Percentiles rank a stretch among this genome's conserved stretches.
phyloP scores from a whole-genome alignment of 495 filamentous ascomycete species.

The Penicillium psychrofluorescens region DNA sequence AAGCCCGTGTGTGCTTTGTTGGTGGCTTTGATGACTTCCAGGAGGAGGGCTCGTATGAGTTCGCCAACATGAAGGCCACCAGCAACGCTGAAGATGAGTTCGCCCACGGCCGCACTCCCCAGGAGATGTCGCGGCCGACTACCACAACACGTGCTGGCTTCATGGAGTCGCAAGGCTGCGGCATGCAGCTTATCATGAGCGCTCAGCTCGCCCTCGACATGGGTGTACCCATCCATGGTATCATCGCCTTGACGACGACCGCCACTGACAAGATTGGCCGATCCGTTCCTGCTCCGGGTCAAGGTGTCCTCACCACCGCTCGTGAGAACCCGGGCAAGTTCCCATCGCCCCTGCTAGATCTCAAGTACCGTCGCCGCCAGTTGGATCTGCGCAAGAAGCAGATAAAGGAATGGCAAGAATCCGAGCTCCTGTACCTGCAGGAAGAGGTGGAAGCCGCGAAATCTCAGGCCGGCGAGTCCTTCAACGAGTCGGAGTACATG shows the following conservation, averaged over 20 bases:
- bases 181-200: conserved; percentile 98
- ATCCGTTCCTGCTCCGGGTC: conserved; percentile 90
- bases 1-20: conserved; percentile 93
- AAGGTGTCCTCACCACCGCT: conserved; percentile 96
- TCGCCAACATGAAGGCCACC: conserved; percentile 99
- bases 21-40: conserved; percentile 99
- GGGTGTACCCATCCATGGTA: conserved; percentile 96
- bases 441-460: conserved; percentile 90
- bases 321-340: conserved; percentile 86
- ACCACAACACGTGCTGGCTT: conserved; percentile 96
- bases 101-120: conserved; percentile 87
- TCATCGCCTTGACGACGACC: conserved; percentile 91
- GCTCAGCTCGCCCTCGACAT: conserved; percentile 94
- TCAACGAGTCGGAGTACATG: conserved; percentile 78
- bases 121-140: conserved; percentile 95
- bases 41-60: conserved; percentile 98
- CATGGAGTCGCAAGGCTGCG: conserved; percentile 99
- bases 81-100: conserved; percentile 96
- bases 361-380: conserved; percentile 93
- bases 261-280: conserved; percentile 98
- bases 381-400: conserved; percentile 85
- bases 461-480: conserved; percentile 55
- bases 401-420: conserved; percentile 93
- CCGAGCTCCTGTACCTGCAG: conserved; percentile 85
- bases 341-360: conserved; percentile 88